Evolutionary conservation across 345 rosid species (phyloP).

Genomic region (Brassica napus): DNA sequence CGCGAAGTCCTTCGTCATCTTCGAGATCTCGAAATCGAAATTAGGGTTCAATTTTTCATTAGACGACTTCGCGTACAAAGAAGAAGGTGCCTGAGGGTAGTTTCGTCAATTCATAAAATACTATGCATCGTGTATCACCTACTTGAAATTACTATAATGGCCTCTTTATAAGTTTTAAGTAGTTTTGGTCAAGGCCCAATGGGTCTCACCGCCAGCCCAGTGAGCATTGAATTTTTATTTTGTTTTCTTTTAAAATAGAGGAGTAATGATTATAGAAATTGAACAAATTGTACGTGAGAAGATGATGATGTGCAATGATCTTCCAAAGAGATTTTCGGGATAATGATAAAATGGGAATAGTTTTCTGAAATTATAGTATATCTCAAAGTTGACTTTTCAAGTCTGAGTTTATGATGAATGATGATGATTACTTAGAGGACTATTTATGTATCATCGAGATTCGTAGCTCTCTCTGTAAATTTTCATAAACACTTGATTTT

Average conservation of each 20-base stretch:
- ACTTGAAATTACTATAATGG: not conserved
- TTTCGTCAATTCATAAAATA: not conserved
- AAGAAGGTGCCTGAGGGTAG: not conserved
- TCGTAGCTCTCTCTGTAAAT: not conserved
- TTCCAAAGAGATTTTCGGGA: not conserved
- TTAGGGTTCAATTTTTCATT: constrained; percentile 24
- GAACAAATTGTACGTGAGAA: not conserved
- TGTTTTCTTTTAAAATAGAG: not conserved
- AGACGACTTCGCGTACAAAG: not conserved
- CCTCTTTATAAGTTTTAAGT: not conserved
- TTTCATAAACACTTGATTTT: not conserved
- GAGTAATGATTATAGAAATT: not conserved
- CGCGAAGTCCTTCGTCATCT: constrained; percentile 75
- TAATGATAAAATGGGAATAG: not conserved
- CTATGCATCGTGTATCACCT: not conserved
- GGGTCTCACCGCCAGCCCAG: constrained; percentile 15
- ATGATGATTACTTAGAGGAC: not conserved
- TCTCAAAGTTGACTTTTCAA: not conserved
- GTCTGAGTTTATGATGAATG: not conserved
- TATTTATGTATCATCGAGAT: not conserved
- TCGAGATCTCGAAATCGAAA: constrained; percentile 4
- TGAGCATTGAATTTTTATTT: not conserved
- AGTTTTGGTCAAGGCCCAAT: not conserved
- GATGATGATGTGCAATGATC: not conserved
- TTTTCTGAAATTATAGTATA: not conserved